A percentile compares a stretch with the other conserved stretches of the same genome.
phyloP scores from a whole-genome alignment of 1,139 yeast species.

The Kurtzmaniella natalensis region DNA sequence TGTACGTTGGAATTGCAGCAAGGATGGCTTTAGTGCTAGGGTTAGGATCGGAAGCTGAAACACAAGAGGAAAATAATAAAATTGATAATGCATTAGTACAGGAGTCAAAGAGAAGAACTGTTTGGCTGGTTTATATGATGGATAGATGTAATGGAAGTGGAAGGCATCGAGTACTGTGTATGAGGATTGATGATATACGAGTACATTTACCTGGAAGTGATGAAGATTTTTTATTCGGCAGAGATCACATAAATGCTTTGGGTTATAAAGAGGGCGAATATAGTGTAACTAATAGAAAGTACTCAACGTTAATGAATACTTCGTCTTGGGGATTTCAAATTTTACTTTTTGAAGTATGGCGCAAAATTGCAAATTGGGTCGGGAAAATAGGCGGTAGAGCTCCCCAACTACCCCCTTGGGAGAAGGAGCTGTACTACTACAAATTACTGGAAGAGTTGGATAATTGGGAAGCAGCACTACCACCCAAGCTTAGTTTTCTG shows the following conservation, averaged over 20 bases:
- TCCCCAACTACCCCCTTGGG: slow-evolving; percentile 27
- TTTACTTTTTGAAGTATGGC: slow-evolving; percentile 30
- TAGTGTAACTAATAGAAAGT: slow-evolving; percentile 10
- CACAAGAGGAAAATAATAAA: slow-evolving; percentile 5
- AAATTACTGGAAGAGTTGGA: slow-evolving; percentile 19
- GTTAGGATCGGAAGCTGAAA: slow-evolving; percentile 20
- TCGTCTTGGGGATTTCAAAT: slow-evolving; percentile 24
- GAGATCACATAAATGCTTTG: slow-evolving; percentile 10
- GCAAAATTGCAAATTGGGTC: slow-evolving; percentile 30
- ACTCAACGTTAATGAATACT: slow-evolving; percentile 7
- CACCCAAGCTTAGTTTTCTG: slow-evolving; percentile 19
- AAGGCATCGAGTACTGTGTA: slow-evolving; percentile 27
- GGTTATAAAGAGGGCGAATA: slow-evolving; percentile 14
- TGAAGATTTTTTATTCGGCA: slow-evolving; percentile 22
- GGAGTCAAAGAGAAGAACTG: slow-evolving; percentile 31
- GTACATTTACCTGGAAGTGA: slow-evolving; percentile 22
- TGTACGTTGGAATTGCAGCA: slow-evolving; percentile 36
- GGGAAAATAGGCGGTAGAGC: slow-evolving; percentile 25
- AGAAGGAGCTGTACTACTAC: slow-evolving; percentile 20
- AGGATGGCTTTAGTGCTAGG: slow-evolving; percentile 37
- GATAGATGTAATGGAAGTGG: slow-evolving; percentile 39
- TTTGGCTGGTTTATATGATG: slow-evolving; percentile 42
- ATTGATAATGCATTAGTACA: slow-evolving; percentile 14
- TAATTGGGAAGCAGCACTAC: slow-evolving; percentile 18
- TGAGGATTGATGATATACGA: slow-evolving; percentile 21